Percentiles rank a stretch among this genome's conserved stretches.
These are phyloP conservation scores for Samsoniella hepiali DNA, from an alignment of 2,329 filamentous ascomycete species.

Conservation along the genomic window DNA sequence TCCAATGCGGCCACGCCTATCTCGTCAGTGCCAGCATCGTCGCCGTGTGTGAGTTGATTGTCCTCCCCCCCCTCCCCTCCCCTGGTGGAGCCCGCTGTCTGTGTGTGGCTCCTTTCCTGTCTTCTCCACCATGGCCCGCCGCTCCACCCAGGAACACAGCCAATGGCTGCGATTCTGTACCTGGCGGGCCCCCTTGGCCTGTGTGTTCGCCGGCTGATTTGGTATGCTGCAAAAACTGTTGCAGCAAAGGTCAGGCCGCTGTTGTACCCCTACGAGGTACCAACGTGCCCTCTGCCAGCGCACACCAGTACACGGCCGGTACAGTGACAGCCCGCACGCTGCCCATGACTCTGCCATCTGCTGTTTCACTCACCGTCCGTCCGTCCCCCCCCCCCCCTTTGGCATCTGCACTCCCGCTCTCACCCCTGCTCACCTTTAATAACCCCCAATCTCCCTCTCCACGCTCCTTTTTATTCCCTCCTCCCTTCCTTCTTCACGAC, in stretches of 20 bases:
- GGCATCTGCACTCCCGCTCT: neutral
- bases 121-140: slow-evolving; percentile 3
- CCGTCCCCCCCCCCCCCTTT: neutral
- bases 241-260: no score
- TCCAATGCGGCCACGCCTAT: no score
- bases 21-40: no score
- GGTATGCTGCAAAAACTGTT: no score
- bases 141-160: neutral
- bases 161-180: slow-evolving; percentile 16
- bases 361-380: no score
- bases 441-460: slow-evolving; percentile 24
- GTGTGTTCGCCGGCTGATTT: neutral
- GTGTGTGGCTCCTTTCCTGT: neutral
- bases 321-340: no score
- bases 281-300: no score
- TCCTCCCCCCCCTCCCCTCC: neutral
- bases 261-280: no score
- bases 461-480: slow-evolving; percentile 3
- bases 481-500: slow-evolving; percentile 20
- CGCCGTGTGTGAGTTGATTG: neutral
- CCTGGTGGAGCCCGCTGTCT: neutral
- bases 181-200: slow-evolving; percentile 5
- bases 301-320: no score
- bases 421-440: slow-evolving; percentile 22
- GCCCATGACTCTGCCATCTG: no score